Percentiles rank a stretch among this genome's conserved stretches.
phyloP scores from a whole-genome alignment of 164 flowering plant genomes.

The Piper longum region DNA sequence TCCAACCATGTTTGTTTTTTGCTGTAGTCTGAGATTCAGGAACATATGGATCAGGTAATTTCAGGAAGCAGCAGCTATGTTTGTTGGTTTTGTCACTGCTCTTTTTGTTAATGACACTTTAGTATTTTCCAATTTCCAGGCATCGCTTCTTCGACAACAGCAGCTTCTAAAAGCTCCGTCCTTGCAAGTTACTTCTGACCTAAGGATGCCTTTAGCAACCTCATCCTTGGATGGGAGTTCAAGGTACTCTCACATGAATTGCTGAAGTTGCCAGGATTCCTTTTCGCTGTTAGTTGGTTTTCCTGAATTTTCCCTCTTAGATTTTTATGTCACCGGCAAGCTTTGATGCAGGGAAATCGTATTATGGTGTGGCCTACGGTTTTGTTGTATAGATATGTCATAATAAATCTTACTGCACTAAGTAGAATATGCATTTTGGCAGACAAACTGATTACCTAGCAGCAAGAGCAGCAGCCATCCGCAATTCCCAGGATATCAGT shows the following conservation, averaged over 20 bases:
- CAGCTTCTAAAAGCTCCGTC: slow-evolving; percentile 57
- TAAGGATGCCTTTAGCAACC: slow-evolving; percentile 9
- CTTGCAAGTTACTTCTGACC: slow-evolving; percentile 28
- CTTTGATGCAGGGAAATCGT: slow-evolving; percentile 1
- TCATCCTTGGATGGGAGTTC: slow-evolving; percentile 49
- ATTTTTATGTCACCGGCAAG: not conserved
- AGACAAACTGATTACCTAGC: slow-evolving; percentile 93
- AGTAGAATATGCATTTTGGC: slow-evolving; percentile 87
- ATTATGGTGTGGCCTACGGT: slow-evolving; percentile 9
- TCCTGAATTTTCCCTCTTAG: too few relatives aligned
- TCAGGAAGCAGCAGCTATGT: not conserved
- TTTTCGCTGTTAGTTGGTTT: not conserved
- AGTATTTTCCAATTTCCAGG: slow-evolving; percentile 9
- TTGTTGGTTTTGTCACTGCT: not conserved
- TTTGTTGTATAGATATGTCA: slow-evolving; percentile 17
- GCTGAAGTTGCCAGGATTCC: not conserved
- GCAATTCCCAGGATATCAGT: slow-evolving; percentile 55
- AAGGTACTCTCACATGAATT: slow-evolving; percentile 42
- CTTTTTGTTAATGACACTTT: not conserved
- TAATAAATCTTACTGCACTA: slow-evolving; percentile 34
- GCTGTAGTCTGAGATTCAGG: slow-evolving; percentile 47
- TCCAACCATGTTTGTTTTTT: slow-evolving; percentile 2
- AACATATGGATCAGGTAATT: slow-evolving; percentile 53
- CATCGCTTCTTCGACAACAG: slow-evolving; percentile 62
- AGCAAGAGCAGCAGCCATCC: slow-evolving; percentile 54